These are phyloP conservation scores for Lentinula lateritia DNA, from an alignment of 768 basidiomycete genomes.

Conservation along the genomic window DNA sequence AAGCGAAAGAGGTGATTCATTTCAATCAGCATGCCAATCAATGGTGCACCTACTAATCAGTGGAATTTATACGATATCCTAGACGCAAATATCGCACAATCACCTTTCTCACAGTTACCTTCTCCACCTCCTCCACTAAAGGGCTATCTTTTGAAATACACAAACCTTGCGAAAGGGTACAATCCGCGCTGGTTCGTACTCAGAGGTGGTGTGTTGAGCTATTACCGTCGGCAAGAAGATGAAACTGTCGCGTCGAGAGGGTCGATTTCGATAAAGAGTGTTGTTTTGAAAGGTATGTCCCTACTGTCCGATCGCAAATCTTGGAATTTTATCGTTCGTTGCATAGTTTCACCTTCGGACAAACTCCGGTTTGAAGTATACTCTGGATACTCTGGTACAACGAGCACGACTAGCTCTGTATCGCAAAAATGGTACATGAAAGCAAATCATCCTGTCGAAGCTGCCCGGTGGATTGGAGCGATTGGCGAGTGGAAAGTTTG, in stretches of 20 bases:
- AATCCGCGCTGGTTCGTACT: constrained; percentile 91
- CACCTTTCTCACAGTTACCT: background rate
- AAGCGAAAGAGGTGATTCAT: too few species aligned
- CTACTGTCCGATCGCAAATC: too few species aligned
- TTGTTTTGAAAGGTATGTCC: constrained; percentile 33
- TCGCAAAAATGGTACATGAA: constrained; percentile 79
- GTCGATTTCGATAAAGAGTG: constrained; percentile 82
- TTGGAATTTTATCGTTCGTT: too few species aligned
- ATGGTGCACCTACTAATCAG: too few species aligned
- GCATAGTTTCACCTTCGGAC: constrained; percentile 44
- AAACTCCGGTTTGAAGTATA: constrained; percentile 79
- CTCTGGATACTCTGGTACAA: constrained; percentile 33
- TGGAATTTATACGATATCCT: too few species aligned
- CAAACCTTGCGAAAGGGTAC: constrained; percentile 88
- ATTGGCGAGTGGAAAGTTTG: constrained; percentile 54
- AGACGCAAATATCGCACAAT: background rate
- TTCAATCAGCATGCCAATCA: too few species aligned
- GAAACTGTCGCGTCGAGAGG: constrained; percentile 82
- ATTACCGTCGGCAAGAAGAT: constrained; percentile 88
- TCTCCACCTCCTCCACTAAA: constrained; percentile 48
- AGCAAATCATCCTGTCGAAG: constrained; percentile 85
- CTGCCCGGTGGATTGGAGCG: constrained; percentile 79
- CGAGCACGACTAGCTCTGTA: constrained; percentile 16
- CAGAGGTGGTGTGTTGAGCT: constrained; percentile 78
- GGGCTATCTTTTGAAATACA: constrained; percentile 87